These are phyloP conservation scores for Phlyctochytrium arcticum DNA, from an alignment of 192 early-diverging fungal species.

Conservation along the genomic window DNA sequence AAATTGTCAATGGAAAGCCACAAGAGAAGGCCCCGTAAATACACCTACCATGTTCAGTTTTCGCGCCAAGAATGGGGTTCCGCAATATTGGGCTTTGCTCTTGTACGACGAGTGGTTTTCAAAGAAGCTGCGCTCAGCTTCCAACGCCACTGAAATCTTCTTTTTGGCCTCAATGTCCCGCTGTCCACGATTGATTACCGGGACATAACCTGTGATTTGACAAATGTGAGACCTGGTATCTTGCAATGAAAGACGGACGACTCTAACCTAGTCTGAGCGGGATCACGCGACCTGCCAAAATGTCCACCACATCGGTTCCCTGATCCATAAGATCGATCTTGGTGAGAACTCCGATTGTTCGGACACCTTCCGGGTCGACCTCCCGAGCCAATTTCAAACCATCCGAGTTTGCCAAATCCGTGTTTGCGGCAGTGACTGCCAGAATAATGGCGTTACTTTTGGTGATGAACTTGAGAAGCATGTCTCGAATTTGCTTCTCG, in stretches of 20 bases:
- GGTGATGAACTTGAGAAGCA: constrained; percentile 96
- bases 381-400: constrained; percentile 98
- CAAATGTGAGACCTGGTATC: background rate
- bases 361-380: constrained; percentile 96
- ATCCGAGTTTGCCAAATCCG: constrained; percentile 98
- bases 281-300: constrained; percentile 94
- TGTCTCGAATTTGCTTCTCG: constrained; percentile 96
- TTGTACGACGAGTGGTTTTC: constrained; percentile 92
- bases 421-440: constrained; percentile 96
- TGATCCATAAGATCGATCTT: constrained; percentile 99
- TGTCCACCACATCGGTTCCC: constrained; percentile 99
- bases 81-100: constrained; percentile 97
- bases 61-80: constrained; percentile 96
- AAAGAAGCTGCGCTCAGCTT: constrained; percentile 87
- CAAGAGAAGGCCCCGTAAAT: background rate
- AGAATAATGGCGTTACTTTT: constrained; percentile 98
- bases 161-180: constrained; percentile 95
- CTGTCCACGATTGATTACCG: constrained; percentile 98
- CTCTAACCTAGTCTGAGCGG: constrained; percentile 80
- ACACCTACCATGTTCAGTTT: constrained; percentile 85
- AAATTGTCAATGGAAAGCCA: background rate
- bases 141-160: constrained; percentile 81
- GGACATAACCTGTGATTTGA: constrained; percentile 81
- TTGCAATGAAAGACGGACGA: background rate
- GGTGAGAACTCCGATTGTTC: constrained; percentile 99